phyloP scores from a whole-genome alignment of 1,284 basidiomycete genomes.

The Papiliotrema laurentii region DNA sequence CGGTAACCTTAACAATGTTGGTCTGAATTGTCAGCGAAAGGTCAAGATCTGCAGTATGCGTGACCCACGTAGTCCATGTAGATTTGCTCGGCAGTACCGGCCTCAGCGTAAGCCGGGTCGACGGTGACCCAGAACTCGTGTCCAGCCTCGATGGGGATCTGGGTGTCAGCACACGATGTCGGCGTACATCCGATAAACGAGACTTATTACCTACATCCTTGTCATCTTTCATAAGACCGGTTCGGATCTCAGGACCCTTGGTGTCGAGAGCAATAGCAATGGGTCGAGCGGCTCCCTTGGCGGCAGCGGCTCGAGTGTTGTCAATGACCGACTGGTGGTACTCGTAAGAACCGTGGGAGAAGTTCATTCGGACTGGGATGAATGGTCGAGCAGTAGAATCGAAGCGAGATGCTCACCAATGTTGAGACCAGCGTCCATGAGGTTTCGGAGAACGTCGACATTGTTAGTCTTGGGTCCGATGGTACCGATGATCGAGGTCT shows the following conservation, averaged over 20 bases:
- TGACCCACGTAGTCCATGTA: conserved; percentile 83
- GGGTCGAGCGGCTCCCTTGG: conserved; percentile 71
- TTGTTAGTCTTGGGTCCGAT: conserved; percentile 93
- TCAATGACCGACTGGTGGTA: conserved; percentile 97
- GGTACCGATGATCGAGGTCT: conserved; percentile 96
- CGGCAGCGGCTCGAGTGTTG: conserved; percentile 82
- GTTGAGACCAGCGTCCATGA: conserved; percentile 87
- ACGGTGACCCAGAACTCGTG: conserved; percentile 93
- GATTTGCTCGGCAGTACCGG: conserved; percentile 74
- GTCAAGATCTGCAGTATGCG: neutral
- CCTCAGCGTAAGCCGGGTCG: conserved; percentile 73
- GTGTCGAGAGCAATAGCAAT: conserved; percentile 98
- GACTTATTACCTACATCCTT: conserved; percentile 63
- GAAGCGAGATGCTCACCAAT: conserved; percentile 63
- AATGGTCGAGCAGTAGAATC: neutral
- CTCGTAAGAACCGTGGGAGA: conserved; percentile 92
- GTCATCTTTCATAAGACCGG: conserved; percentile 83
- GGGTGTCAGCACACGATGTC: conserved; percentile 10
- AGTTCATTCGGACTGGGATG: conserved; percentile 88
- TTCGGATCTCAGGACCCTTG: conserved; percentile 99
- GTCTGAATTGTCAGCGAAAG: conserved; percentile 50
- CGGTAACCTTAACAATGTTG: conserved; percentile 93
- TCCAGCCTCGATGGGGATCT: conserved; percentile 80
- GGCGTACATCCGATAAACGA: neutral
- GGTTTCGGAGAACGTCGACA: conserved; percentile 73